Evolutionary conservation across 768 basidiomycete genomes (phyloP), one percentile per base, ranked within the genome.

Genomic region (Trametes sanguinea): DNA sequence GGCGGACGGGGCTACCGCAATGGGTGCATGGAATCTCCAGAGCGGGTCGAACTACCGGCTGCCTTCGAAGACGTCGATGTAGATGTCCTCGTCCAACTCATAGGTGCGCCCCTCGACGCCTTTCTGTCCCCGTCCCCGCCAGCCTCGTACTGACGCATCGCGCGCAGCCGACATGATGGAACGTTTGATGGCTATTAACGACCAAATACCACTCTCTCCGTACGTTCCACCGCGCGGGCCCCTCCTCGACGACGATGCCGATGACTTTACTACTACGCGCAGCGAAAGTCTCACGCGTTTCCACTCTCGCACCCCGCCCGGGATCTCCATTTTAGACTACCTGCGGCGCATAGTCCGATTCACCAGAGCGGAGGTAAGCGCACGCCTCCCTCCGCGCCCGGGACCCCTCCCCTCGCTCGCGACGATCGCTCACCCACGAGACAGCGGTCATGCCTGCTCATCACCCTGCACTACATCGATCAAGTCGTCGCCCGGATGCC

Each of bases 241-340:
- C 68, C 48, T 30, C 63, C 43, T 47, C 40, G 61, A n/a, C 45
- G 43, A 65, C 58, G 54, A 59, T 62, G 46, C 70, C 59, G 63
- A 58, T 60, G 51, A 64, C 70, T 48, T 27, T 59, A n/a, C 65
- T 59, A 65, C 65, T 59, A 65, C 61, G 55, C 53, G 46, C 72
- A 94, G 92, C 35, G 90, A 93, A 79, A 86, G 88, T 65, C 82
- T 99, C 65, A 98, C 97, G 48, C 89, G 95, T 57, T 99, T 99
- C 74, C 97, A 99, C 76, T 98, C 95, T 35, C 85, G 95, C 67
- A 86, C 95, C 8, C 84, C 94, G 5, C 96, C 97, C 46, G 82
- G 78, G 62, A 98, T 98, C 75, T 83, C 81, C 65, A 87, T 98
- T 51, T 80, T 93, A 65, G 97, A 98, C 73, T 99, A 99, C 77